A percentile compares a stretch with the other conserved stretches of the same genome.
Conservation (phyloP, 805 yeast species). For the Barnettozyma wickerhamii region DNA sequence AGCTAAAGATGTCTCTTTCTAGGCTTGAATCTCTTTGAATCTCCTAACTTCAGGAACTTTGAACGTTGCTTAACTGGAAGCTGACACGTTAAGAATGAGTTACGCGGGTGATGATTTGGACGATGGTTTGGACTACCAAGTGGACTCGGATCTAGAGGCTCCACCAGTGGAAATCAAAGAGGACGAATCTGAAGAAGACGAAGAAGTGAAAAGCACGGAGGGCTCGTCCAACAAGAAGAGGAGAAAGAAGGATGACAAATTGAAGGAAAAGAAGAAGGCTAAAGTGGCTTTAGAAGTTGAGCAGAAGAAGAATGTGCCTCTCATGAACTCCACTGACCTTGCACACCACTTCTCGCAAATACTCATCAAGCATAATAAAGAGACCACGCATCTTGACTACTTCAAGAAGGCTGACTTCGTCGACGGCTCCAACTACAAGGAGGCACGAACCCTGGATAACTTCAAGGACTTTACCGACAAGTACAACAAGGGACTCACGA, state of each 20-base stretch:
- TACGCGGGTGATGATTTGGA: conserved; percentile 59
- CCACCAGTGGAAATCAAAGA: conserved; percentile 31
- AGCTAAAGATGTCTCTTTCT: no score
- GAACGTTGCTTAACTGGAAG: no score
- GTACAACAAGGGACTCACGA: conserved; percentile 42
- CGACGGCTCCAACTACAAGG: conserved; percentile 55
- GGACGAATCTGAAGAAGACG: conserved; percentile 26
- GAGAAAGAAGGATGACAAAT: conserved; percentile 35
- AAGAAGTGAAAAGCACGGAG: conserved; percentile 6
- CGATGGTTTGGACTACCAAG: conserved; percentile 66
- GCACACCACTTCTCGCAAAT: conserved; percentile 63
- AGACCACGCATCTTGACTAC: conserved; percentile 72
- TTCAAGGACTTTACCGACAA: conserved; percentile 49
- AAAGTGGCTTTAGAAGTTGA: conserved; percentile 63
- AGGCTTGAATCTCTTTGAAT: no score
- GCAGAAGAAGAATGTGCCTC: conserved; percentile 52
- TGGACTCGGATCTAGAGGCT: conserved; percentile 38
- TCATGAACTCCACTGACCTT: conserved; percentile 52
- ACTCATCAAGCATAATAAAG: conserved; percentile 56
- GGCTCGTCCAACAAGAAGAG: conserved; percentile 19
- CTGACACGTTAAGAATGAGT: conserved; percentile 8
- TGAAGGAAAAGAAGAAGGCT: conserved; percentile 59
- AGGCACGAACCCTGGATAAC: conserved; percentile 50
- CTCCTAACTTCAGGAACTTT: no score
- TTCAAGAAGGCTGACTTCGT: conserved; percentile 53